These are phyloP conservation scores for Boletus bicolor DNA, from an alignment of 768 basidiomycete genomes.

Conservation along the genomic window DNA sequence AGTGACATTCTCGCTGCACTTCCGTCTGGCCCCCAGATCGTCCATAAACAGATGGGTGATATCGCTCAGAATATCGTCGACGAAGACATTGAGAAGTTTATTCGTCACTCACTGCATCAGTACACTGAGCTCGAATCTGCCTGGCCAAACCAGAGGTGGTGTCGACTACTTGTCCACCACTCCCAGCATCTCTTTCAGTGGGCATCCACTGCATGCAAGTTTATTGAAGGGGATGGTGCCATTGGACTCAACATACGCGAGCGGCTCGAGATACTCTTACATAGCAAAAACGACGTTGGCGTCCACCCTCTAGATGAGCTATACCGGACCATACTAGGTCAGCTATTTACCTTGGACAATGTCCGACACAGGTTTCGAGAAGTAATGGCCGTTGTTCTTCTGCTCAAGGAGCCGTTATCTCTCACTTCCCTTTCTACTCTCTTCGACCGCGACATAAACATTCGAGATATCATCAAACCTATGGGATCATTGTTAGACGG, in stretches of 20 bases:
- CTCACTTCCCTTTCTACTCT: constrained; percentile 12
- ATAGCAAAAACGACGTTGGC: neutral
- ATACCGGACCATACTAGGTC: constrained; percentile 18
- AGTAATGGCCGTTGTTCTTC: constrained; percentile 19
- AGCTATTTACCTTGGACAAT: constrained; percentile 8
- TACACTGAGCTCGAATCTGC: constrained; percentile 11
- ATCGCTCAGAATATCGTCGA: constrained; percentile 12
- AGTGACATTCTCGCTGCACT: constrained; percentile 18
- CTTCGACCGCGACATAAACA: constrained; percentile 5
- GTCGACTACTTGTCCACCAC: constrained; percentile 17
- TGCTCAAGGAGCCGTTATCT: constrained; percentile 20
- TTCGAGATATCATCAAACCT: constrained; percentile 16
- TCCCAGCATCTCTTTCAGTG: constrained; percentile 35
- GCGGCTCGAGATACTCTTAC: constrained; percentile 13
- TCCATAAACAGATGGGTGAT: constrained; percentile 16
- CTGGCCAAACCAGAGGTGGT: constrained; percentile 23
- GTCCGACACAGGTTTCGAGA: constrained; percentile 16
- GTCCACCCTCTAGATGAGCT: constrained; percentile 18
- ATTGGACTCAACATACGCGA: constrained; percentile 11
- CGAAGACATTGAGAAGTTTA: constrained; percentile 15
- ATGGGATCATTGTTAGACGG: constrained; percentile 26
- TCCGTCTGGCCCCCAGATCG: neutral
- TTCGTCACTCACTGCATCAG: constrained; percentile 10
- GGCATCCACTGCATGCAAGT: constrained; percentile 31
- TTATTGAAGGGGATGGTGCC: constrained; percentile 21